Evolutionary conservation across 768 basidiomycete genomes (phyloP).

Genomic region (Trametes cubensis): DNA sequence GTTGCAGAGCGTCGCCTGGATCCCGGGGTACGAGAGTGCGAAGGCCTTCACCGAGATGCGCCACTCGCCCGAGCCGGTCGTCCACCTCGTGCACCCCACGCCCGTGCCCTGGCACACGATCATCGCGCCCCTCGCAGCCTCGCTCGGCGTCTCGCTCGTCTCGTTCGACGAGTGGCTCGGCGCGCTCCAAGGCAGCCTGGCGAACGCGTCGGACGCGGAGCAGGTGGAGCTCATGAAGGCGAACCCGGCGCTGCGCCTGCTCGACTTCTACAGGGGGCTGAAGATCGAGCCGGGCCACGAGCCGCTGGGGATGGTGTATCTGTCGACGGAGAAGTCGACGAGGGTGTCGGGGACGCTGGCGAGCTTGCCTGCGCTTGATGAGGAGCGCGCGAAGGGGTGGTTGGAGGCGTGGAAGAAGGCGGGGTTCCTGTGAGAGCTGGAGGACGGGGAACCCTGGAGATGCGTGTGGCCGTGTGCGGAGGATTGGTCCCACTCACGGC

Average conservation of each 20-base stretch:
- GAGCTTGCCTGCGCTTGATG: conserved; percentile 6
- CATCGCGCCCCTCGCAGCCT: conserved; percentile 2
- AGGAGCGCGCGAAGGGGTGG: conserved; percentile 4
- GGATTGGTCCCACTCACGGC: too few relatives aligned
- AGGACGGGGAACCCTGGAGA: not conserved
- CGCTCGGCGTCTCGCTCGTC: conserved; percentile 28
- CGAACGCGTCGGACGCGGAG: not conserved
- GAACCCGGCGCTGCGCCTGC: conserved; percentile 28
- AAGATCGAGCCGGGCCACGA: not conserved
- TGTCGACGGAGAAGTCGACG: conserved; percentile 23
- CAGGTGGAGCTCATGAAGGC: conserved; percentile 22
- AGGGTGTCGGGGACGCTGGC: conserved; percentile 15
- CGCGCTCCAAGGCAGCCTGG: conserved; percentile 17
- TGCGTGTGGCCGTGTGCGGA: too few relatives aligned
- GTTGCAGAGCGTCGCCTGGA: not conserved
- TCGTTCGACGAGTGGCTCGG: conserved; percentile 32
- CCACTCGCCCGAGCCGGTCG: conserved; percentile 18
- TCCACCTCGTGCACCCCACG: conserved; percentile 46
- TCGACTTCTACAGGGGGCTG: conserved; percentile 26
- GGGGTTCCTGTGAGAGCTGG: conserved; percentile 2
- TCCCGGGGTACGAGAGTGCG: conserved; percentile 45
- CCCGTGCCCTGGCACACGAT: conserved; percentile 35
- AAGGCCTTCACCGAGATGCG: conserved; percentile 37
- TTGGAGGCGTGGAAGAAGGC: conserved; percentile 12
- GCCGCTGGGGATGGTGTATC: conserved; percentile 17